Conservation (phyloP, 2,329 filamentous ascomycete genomes). For the Hypoxylon sp. region DNA sequence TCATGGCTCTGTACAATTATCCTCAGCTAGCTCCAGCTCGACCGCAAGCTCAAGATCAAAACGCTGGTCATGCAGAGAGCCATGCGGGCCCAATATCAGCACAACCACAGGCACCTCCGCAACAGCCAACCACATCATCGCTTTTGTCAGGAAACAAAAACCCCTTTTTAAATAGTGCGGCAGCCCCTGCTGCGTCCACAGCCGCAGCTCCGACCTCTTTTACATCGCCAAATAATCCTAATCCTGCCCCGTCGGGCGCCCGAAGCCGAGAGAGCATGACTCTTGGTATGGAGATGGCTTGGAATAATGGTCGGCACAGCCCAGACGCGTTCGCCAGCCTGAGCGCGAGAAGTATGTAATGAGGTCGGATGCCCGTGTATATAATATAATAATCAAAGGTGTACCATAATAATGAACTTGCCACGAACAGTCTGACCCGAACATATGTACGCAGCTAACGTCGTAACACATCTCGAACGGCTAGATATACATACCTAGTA, state of each 20-base stretch:
- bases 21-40: conserved; percentile 64
- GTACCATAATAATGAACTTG: conserved; percentile 48
- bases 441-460: not conserved
- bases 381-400: conserved; percentile 47
- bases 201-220: conserved; percentile 48
- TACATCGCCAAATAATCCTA: conserved; percentile 43
- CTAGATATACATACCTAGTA: not conserved
- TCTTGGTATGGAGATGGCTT: conserved; percentile 74
- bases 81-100: conserved; percentile 40
- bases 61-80: conserved; percentile 47
- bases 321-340: conserved; percentile 85
- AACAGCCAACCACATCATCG: conserved; percentile 54
- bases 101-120: conserved; percentile 49
- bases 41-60: conserved; percentile 52
- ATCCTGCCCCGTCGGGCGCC: conserved; percentile 54
- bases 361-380: conserved; percentile 45
- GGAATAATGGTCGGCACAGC: conserved; percentile 80
- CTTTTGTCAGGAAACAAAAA: conserved; percentile 65
- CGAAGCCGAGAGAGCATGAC: conserved; percentile 81
- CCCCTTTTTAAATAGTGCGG: conserved; percentile 65
- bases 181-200: conserved; percentile 46
- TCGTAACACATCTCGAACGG: not conserved
- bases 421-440: conserved; percentile 5
- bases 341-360: conserved; percentile 71
- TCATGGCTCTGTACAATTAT: conserved; percentile 81